Base-by-base conservation (phyloP, 495 filamentous ascomycete genomes). In the Thermochaetoides thermophila region DNA sequence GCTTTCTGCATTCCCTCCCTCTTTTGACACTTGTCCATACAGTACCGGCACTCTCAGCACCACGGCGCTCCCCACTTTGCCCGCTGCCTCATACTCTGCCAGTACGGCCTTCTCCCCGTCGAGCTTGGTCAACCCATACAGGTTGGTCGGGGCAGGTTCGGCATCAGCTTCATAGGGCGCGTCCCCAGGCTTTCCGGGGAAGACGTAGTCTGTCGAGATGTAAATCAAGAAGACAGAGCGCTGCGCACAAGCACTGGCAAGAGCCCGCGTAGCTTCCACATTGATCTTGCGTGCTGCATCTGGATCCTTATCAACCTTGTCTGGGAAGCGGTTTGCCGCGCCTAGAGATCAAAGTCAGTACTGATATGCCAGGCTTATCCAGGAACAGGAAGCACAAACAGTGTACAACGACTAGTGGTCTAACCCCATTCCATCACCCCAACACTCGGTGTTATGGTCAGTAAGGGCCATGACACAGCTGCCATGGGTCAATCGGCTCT, bases 131-230 rank as follows among this genome's bases (percentile, higher is more conserved):
- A 84, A 66, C 8, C 86, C 86, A 51, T 95, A 95, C 29, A 85
- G 49, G 46, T 94, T 95, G 1, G 84, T 73, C 3, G 86, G 84
- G 3, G 66, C 59, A 0, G 80, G 69, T 14, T 59, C 43, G 3
- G 75, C 63, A 39, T 75, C 66, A 3, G 67, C 59, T 44, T 77
- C 72, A 52, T 94, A 94, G 3, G 86, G 86, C 9, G 85, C 86
- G 17, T 87, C 77, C n/a, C 84, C 81, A 19, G 74, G 76, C 13
- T 44, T 63, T 11, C 86, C 86, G 1, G 84, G 60, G 49, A 95
- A 95, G 27, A 95, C 84, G 52, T 95, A 95, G 60, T 95, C 86
- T 25, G 86, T 93, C 0, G 82, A 89, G 50, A 95, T 92, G 63
- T 93, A 93, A 50, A 94, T 72, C 19, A 93, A 64, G 31, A 92